Conservation (phyloP, 768 basidiomycete species). For the Russula emetica region DNA sequence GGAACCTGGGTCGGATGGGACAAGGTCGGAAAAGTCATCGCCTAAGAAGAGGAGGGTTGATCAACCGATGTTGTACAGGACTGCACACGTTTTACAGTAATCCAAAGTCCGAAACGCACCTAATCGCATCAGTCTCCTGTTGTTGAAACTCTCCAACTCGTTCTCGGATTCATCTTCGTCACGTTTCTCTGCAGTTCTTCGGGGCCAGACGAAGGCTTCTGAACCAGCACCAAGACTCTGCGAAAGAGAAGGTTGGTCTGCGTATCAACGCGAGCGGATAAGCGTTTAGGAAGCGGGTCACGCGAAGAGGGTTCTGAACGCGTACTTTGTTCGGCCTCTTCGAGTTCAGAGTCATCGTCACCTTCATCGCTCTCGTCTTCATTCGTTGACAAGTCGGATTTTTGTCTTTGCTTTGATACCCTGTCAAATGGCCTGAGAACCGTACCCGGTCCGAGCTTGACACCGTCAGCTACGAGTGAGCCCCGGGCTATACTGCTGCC, state of each 20-base stretch:
- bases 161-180: constrained; percentile 63
- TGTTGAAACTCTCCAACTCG: constrained; percentile 56
- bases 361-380: constrained; percentile 33
- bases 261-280: not conserved
- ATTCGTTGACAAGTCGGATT: constrained; percentile 24
- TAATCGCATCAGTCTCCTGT: constrained; percentile 70
- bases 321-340: constrained; percentile 61
- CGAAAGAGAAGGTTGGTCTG: constrained; percentile 49
- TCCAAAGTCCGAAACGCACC: constrained; percentile 42
- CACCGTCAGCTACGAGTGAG: constrained; percentile 77
- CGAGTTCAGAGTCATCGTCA: constrained; percentile 49
- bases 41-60: constrained; percentile 40
- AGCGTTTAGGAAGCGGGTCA: not conserved
- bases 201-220: constrained; percentile 81
- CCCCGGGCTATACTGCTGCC: constrained; percentile 65
- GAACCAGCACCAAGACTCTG: constrained; percentile 60
- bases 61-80: not conserved
- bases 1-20: constrained; percentile 56
- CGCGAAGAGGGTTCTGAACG: not conserved
- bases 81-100: not conserved
- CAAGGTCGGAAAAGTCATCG: constrained; percentile 59
- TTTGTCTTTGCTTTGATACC: constrained; percentile 52
- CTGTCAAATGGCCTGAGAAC: constrained; percentile 64
- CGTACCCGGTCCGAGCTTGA: constrained; percentile 71
- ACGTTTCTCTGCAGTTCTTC: constrained; percentile 41